Base-by-base conservation (phyloP, 2,329 filamentous ascomycete genomes). In the Lachnellula occidentalis region DNA sequence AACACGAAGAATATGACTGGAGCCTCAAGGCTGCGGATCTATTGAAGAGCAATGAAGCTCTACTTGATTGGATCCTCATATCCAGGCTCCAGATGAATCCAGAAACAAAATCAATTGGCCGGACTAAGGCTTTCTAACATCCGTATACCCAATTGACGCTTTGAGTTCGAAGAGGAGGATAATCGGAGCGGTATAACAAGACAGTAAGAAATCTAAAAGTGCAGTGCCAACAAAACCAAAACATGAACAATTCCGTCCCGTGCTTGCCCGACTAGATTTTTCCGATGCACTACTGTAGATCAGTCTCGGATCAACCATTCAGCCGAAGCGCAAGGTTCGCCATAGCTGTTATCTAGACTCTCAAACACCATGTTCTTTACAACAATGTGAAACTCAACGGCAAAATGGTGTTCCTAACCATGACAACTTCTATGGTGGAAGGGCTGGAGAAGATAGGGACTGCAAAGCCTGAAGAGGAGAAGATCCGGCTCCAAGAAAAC, bases 351-450 rank as follows among this genome's bases (percentile, higher is more conserved):
- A 58, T 51, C 49, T 56, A 11, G 39, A 42, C 11, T 31, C 46
- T 36, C 49, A 7, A 34, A 55, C 53, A 51, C 45, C 48, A 24
- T 50, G 22, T 21, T 31, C 19, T 15, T 7, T 31, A 31, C n/a
- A 6, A 54, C 47, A 50, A 57, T 53, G 53, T 36, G 37, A 53
- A 53, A 50, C 51, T 15, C 24, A 50, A 51, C 41, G 27, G 39
- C 45, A 58, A 61, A 2, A 92, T 92, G 88, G 87, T 92, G 17
- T 76, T 88, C 43, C 81, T 94, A 42, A 88, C 85, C n/a, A 86
- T 90, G 77, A 92, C 87, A 4, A 70, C 80, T 63, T 75, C 80
- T 62, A 82, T 89, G 31, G 81, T 86, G 72, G 81, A 82, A 68
- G 86, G 79, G 0, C 66, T 92, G 11, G 64, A 74, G 15, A 69